Evolutionary conservation across 2,329 filamentous ascomycete genomes (phyloP), one percentile per base, ranked within the genome.

Genomic region (Colletotrichum sp.): DNA sequence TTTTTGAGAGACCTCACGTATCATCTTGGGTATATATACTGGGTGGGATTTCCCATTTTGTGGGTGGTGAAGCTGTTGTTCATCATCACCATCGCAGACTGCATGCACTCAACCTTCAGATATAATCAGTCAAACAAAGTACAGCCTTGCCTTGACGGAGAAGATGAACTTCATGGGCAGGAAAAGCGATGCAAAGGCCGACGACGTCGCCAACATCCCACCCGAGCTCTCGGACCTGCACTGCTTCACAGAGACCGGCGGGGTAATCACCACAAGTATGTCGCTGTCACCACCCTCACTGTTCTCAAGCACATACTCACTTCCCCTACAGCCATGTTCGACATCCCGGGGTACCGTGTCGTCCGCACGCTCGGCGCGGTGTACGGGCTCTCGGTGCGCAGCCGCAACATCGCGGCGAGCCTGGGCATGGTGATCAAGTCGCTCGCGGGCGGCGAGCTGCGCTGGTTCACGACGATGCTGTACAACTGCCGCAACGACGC

Each of bases 211-310:
- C 39, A 74, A 85, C 60, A 78, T 88, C 49, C 86, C 87, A 9
- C 81, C 85, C 3, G 80, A 85, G 57, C 76, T 89, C 9, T 87
- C 86, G 1, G 89, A 90, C 77, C 82, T 90, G 9, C 88, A 90
- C 82, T 92, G 90, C 84, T 92, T 91, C 82, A 89, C 90, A 52
- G 91, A 93, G 80, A 93, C 91, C 9, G 87, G 90, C 64, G 91
- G 91, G 49, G 87, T 93, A 71, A 89, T 93, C 78, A 92, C 90
- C 1, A 89, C 90, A 0, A 93, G 85, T 84, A 76, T 52, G 82
- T 75, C 32, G 16, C 5, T n/a, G 44, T 9, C 4, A 32, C 44
- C 10, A 1, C 10, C 28, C 12, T 32, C 4, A 13, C 10, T 52
- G n/a, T 7, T 16, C 18, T 21, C 28, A 21, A 1, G 12, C 15